Conservation (phyloP, 2,329 filamentous ascomycete species). For the Epicoccum sorghinum region DNA sequence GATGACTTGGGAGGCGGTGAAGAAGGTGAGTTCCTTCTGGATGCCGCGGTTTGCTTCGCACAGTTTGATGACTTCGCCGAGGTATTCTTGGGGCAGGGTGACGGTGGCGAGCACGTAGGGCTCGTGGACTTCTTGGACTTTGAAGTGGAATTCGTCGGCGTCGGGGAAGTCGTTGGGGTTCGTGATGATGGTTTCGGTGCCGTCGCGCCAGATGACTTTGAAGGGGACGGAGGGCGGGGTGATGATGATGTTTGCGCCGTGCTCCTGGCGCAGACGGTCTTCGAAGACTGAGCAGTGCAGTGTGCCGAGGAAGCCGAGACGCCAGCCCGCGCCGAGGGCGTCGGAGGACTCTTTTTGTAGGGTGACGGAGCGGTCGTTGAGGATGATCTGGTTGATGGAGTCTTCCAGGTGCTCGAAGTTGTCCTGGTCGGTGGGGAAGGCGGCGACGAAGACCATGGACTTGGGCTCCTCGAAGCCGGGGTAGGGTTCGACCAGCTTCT, state of each 20-base stretch:
- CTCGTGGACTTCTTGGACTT: conserved; percentile 69
- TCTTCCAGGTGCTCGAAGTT: conserved; percentile 89
- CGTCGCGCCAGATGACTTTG: conserved; percentile 79
- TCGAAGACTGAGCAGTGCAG: conserved; percentile 99
- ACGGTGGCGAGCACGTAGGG: conserved; percentile 83
- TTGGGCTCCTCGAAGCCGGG: conserved; percentile 97
- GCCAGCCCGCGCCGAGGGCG: conserved; percentile 90
- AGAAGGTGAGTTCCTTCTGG: conserved; percentile 88
- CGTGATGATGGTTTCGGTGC: conserved; percentile 77
- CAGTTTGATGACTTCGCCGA: conserved; percentile 92
- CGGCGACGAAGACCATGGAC: conserved; percentile 98
- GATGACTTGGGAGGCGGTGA: conserved; percentile 90
- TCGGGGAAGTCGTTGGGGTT: conserved; percentile 92
- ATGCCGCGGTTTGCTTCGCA: conserved; percentile 89
- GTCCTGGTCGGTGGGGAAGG: conserved; percentile 89
- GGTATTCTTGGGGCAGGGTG: conserved; percentile 90
- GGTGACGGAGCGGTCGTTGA: conserved; percentile 95
- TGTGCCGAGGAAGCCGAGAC: conserved; percentile 93
- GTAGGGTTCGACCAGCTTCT: conserved; percentile 77
- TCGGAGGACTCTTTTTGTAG: conserved; percentile 94
- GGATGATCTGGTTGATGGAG: conserved; percentile 88
- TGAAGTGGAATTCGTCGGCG: conserved; percentile 60
- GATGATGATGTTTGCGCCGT: conserved; percentile 93
- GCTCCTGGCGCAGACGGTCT: conserved; percentile 90
- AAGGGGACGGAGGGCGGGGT: conserved; percentile 95